Conservation (phyloP, 345 rosid species). For the Cardamine chenopodiifolia region DNA sequence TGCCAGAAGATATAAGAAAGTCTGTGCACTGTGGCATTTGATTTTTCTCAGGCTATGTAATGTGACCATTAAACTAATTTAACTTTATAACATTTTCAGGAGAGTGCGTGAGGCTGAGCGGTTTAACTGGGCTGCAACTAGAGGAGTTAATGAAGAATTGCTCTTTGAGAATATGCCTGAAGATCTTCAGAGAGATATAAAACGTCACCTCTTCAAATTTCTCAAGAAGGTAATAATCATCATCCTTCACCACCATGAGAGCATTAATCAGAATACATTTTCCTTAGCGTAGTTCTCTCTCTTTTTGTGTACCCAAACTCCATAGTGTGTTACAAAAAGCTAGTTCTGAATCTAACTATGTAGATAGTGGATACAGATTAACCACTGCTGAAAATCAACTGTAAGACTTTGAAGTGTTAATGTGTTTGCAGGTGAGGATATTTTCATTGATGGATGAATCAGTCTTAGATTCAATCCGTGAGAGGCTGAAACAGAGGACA, state of each 20-base stretch:
- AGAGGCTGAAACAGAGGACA: conserved; percentile 71
- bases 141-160: conserved; percentile 73
- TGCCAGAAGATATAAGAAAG: conserved; percentile 69
- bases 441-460: conserved; percentile 73
- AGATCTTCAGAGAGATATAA: conserved; percentile 75
- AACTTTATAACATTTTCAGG: conserved; percentile 1
- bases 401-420: background rate
- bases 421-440: conserved; percentile 64
- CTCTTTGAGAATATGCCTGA: conserved; percentile 73
- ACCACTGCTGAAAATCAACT: background rate
- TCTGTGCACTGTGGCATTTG: background rate
- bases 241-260: background rate
- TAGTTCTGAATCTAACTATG: background rate
- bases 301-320: background rate
- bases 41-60: background rate
- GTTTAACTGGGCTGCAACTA: conserved; percentile 73
- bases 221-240: conserved; percentile 54
- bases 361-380: background rate
- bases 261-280: background rate
- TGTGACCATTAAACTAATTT: background rate
- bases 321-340: background rate
- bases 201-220: conserved; percentile 77
- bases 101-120: conserved; percentile 65
- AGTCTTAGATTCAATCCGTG: conserved; percentile 67
- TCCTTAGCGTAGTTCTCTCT: background rate